phyloP scores from a whole-genome alignment of 352 stramenopile species.

The Globisporangium okanoganense region DNA sequence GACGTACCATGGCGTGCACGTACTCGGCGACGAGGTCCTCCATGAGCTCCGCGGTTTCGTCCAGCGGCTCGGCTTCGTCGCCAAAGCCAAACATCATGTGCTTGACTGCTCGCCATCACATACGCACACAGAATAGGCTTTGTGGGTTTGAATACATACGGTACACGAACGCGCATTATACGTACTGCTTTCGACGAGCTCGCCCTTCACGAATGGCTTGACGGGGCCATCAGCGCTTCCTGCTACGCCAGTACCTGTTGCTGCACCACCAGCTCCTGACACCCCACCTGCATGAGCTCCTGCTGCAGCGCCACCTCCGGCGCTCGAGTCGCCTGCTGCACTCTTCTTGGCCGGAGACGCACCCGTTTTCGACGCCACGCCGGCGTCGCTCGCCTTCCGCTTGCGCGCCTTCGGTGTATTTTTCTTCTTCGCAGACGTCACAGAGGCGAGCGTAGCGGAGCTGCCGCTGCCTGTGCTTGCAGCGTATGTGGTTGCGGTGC shows the following conservation, averaged over 20 bases:
- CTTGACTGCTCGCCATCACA: constrained; percentile 65
- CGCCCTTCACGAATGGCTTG: constrained; percentile 77
- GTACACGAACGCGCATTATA: constrained; percentile 6
- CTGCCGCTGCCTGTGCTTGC: neutral
- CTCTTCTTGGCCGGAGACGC: constrained; percentile 37
- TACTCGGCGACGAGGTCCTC: constrained; percentile 85
- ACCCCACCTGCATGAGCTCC: constrained; percentile 2
- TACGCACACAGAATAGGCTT: constrained; percentile 1
- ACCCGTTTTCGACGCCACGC: constrained; percentile 25
- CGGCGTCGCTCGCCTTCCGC: constrained; percentile 67
- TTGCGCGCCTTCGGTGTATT: constrained; percentile 60
- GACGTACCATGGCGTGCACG: constrained; percentile 71
- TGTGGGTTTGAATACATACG: no score
- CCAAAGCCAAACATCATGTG: constrained; percentile 90
- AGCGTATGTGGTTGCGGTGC: neutral
- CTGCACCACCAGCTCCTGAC: constrained; percentile 10
- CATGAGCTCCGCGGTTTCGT: constrained; percentile 80
- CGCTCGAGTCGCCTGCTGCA: constrained; percentile 9
- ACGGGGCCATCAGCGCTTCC: constrained; percentile 19
- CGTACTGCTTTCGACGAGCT: constrained; percentile 81
- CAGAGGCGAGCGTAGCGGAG: constrained; percentile 10
- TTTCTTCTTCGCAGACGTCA: constrained; percentile 61
- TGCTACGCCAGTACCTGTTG: constrained; percentile 10
- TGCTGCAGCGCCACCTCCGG: neutral
- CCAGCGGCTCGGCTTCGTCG: constrained; percentile 61